A percentile compares a stretch with the other conserved stretches of the same genome.
Evolutionary conservation across 768 basidiomycete genomes (phyloP).

Genomic region (Tylopilus vinaceipallidus): DNA sequence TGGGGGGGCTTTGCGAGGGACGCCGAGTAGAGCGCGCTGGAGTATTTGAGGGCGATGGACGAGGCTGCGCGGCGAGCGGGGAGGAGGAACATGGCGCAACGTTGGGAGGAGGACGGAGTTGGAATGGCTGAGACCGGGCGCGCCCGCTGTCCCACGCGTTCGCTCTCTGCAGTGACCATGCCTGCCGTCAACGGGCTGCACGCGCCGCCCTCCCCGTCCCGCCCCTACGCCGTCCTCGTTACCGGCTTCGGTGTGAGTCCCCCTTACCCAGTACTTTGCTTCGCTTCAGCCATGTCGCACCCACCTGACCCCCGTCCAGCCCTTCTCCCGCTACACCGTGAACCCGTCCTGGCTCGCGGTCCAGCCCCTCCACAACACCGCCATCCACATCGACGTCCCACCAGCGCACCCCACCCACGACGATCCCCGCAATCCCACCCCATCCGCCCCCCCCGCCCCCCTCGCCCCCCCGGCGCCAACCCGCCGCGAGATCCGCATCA

Average conservation of each 20-base stretch:
- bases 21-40: slow-evolving; percentile 77
- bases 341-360: slow-evolving; percentile 78
- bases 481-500: slow-evolving; percentile 54
- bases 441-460: background rate
- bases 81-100: slow-evolving; percentile 56
- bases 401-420: slow-evolving; percentile 18
- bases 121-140: slow-evolving; percentile 7
- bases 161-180: slow-evolving; percentile 25
- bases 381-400: slow-evolving; percentile 42
- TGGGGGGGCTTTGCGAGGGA: slow-evolving; percentile 81
- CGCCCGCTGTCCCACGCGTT: slow-evolving; percentile 9
- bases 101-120: slow-evolving; percentile 38
- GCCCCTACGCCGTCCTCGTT: slow-evolving; percentile 44
- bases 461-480: slow-evolving; percentile 8
- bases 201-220: slow-evolving; percentile 21
- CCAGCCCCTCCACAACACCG: slow-evolving; percentile 54
- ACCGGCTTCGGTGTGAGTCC: slow-evolving; percentile 55
- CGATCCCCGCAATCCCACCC: slow-evolving; percentile 10
- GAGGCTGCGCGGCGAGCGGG: slow-evolving; percentile 69
- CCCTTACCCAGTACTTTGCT: slow-evolving; percentile 22
- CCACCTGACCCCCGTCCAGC: slow-evolving; percentile 38
- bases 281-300: slow-evolving; percentile 18
- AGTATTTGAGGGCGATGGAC: slow-evolving; percentile 78
- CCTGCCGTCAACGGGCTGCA: slow-evolving; percentile 26
- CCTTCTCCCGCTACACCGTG: slow-evolving; percentile 51